Evolutionary conservation across 331 rosid species (phyloP), one percentile per base, ranked within the genome.

Genomic region (Phaseolus coccineus): DNA sequence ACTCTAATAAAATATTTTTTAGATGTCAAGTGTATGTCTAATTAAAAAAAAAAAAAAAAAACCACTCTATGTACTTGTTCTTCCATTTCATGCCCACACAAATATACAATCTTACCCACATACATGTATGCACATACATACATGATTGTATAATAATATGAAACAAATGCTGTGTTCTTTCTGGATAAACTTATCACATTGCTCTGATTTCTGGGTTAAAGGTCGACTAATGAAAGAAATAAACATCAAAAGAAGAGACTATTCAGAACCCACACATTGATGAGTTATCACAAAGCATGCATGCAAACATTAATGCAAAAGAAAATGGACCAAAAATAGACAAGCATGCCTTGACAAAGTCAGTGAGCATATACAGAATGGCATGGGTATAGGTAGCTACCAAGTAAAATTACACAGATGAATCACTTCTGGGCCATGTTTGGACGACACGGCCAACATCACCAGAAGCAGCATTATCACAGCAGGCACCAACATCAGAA

Each of bases 401-500:
- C 53, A 48, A 42, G 35, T 8, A 31, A 57, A 71, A 62, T 59
- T 50, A 50, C 22, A 67, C 5, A 52, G 46, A 28, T 15, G 71
- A 11, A 30, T 33, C 6, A 82, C 7, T 4, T 57, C 81, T 7
- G 88, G 84, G n/a, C 39, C 39, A 3, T 25, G 74, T 3, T 84
- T 59, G 8, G 83, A 74, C 57, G 76, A 77, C 2, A 90, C 6
- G 3, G 85, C 91, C 76, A 87, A 22, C 28, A 64, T 24, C 37
- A 85, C 4, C 52, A 90, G 86, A 47, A 87, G 75, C 46, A 57
- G 69, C 50, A 87, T 62, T 37, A 90, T 68, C 64, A 86, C 7
- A 11, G 82, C 69, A 37, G 94, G 94, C 8, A 87, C 35, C 3
- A 84, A 19, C 87, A 90, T 61, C 1, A 87, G 67, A 56, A 77